phyloP scores from a whole-genome alignment of 352 stramenopile genomes.

The Pythium plurisporium region DNA sequence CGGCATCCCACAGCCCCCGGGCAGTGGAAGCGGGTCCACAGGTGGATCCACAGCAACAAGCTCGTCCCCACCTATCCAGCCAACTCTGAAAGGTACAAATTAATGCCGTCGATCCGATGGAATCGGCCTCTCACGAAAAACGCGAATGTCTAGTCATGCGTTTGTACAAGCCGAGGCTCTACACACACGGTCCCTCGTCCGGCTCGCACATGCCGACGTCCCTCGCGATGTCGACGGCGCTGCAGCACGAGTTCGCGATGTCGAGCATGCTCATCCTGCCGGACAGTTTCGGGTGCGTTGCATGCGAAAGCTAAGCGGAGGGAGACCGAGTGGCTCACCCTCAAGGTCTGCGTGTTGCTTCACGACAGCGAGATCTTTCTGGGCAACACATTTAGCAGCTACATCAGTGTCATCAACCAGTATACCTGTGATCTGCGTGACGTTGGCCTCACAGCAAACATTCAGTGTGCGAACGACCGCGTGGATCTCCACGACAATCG shows the following conservation, averaged over 20 bases:
- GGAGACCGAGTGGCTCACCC: no score
- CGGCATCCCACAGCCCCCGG: constrained; percentile 18
- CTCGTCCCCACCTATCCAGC: constrained; percentile 38
- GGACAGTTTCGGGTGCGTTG: constrained; percentile 88
- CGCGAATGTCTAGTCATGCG: constrained; percentile 69
- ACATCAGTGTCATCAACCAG: constrained; percentile 91
- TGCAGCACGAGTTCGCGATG: constrained; percentile 80
- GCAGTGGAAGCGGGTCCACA: constrained; percentile 16
- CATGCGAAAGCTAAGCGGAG: no score
- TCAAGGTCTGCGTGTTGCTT: no score
- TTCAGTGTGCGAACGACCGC: constrained; percentile 81
- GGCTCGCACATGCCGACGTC: constrained; percentile 64
- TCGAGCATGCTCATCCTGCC: constrained; percentile 88
- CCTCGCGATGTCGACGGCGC: constrained; percentile 34
- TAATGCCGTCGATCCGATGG: not conserved
- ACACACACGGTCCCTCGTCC: constrained; percentile 44
- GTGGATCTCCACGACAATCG: constrained; percentile 79
- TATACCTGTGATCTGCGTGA: constrained; percentile 76
- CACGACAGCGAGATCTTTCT: constrained; percentile 85
- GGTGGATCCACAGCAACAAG: not conserved
- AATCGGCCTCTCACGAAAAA: not conserved
- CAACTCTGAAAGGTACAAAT: constrained; percentile 67
- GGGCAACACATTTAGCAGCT: constrained; percentile 91
- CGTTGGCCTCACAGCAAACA: constrained; percentile 76
- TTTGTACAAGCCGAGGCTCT: constrained; percentile 87